Base-by-base conservation (phyloP, 1,139 yeast species). In the Blastobotrys aristatus region DNA sequence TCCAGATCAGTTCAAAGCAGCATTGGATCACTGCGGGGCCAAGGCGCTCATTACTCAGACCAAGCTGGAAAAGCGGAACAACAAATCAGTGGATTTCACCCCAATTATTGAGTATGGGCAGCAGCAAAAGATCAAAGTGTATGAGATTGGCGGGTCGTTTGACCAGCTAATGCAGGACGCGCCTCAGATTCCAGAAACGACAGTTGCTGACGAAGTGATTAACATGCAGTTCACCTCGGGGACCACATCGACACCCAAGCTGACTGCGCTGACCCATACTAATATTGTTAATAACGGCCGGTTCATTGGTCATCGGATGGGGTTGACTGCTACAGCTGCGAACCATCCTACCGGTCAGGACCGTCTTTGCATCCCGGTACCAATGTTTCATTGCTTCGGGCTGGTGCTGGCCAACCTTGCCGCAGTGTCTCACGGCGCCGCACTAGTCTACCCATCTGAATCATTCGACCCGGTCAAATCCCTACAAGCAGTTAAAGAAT, bases 201-300 rank as follows among this genome's bases (percentile, higher is more conserved):
- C 26, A 43, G 20, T 46, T 45, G 36, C 43, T 3, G 50, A 57
- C 40, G 65, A 61, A 16, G 50, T 54, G 18, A 56, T 60, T 44
- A 61, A 63, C 50, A 63, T 63, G 67, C 67, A 63, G 48, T 63
- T 63, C 55, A 63, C 67, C 1, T 62, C 66, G 2, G 67, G 67
- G 10, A 63, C 67, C 10, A 63, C 67, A 2, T 57, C 65, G 0
- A 53, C 51, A 39, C 67, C 67, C 22, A 63, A 63, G 50, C 55
- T 63, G 30, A 53, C 67, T 1, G 56, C 64, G 26, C 50, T 64
- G 41, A 58, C 66, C 20, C 67, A 64, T 46, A 37, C 48, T 22
- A 59, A 57, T 49, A 50, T 64, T 17, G 58, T 63, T 45, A 64
- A 64, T 54, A 64, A 64, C 42, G 68, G 67, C 35, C 32, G 40